Evolutionary conservation across 2,329 filamentous ascomycete species (phyloP).

Genomic region (Colletotrichum sp.): DNA sequence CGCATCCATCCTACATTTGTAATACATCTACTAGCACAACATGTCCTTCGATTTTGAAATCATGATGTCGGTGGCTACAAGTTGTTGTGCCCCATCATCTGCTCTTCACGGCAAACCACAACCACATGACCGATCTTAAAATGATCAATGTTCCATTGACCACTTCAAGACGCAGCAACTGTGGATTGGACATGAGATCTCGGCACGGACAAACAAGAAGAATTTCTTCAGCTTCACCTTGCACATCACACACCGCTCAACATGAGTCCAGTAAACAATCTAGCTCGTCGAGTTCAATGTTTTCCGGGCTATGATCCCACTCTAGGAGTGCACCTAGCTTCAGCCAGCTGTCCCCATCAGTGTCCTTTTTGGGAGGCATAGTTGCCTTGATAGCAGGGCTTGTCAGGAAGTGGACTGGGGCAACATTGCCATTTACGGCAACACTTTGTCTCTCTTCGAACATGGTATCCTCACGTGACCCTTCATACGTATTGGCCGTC

Average conservation of each 20-base stretch:
- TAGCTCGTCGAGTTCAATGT: slow-evolving; percentile 90
- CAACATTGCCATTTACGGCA: slow-evolving; percentile 22
- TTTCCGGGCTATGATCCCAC: slow-evolving; percentile 80
- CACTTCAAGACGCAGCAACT: neutral
- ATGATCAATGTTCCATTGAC: neutral
- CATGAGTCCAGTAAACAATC: slow-evolving; percentile 84
- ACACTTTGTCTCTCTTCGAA: slow-evolving; percentile 52
- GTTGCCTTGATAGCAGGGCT: slow-evolving; percentile 61
- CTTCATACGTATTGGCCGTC: slow-evolving; percentile 42
- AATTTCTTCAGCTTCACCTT: slow-evolving; percentile 1
- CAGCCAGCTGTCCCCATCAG: slow-evolving; percentile 47
- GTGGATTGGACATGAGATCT: neutral
- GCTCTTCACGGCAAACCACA: neutral
- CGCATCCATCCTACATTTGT: neutral
- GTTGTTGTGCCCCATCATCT: neutral
- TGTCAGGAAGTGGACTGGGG: slow-evolving; percentile 49
- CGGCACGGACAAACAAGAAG: neutral
- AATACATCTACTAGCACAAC: neutral
- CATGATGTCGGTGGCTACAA: neutral
- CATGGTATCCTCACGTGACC: slow-evolving; percentile 55
- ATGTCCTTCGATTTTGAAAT: neutral
- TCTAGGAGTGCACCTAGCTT: slow-evolving; percentile 52
- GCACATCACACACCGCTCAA: slow-evolving; percentile 38
- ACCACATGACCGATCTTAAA: neutral
- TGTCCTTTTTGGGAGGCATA: slow-evolving; percentile 38